Evolutionary conservation across 495 filamentous ascomycete genomes (phyloP), one percentile per base, ranked within the genome.

Genomic region (Cryomyces antarcticus): DNA sequence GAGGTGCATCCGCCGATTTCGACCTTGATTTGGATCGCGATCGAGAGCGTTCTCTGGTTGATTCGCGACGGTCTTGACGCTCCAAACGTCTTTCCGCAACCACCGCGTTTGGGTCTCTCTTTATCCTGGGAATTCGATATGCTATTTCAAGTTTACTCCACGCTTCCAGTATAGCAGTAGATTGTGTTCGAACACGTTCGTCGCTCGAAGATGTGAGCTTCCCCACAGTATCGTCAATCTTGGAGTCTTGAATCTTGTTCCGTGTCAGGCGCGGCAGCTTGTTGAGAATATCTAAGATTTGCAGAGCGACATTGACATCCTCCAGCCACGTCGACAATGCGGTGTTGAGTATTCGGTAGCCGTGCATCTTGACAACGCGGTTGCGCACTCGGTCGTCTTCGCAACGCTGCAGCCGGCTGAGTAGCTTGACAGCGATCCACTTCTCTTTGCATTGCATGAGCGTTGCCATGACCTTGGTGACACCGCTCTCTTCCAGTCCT

Each of bases 391-490:
- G 72, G 52, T 95, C 87, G 46, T 94, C 86, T 39, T 89, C 77
- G 58, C 79, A 81, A n/a, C 71, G 73, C 57, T 94, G 84, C 43
- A 99, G 82, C 36, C 89, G 85, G 33, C 73, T 70, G 11, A 99
- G 75, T 42, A 99, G 66, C 63, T 95, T 96, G 64, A 93, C 85
- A 7, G 82, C 82, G 57, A 99, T 95, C 92, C 92, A 99, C 53
- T 95, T 95, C 69, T 99, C 89, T 61, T 89, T 88, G 67, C 85
- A 95, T 59, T 95, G 88, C 73, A 93, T 82, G 46, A 99, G 77
- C n/a, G 85, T 80, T 5, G 86, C 84, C 88, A 99, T 96, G 60
- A 99, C 87, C 59, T 92, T 93, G 52, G 80, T 92, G 50, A 96
- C 89, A 43, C 80, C 84, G 46, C 80, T 71, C 58, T 93, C 85